Evolutionary conservation across 257 asterid species (phyloP).

Genomic region (Hygrophila difformis): DNA sequence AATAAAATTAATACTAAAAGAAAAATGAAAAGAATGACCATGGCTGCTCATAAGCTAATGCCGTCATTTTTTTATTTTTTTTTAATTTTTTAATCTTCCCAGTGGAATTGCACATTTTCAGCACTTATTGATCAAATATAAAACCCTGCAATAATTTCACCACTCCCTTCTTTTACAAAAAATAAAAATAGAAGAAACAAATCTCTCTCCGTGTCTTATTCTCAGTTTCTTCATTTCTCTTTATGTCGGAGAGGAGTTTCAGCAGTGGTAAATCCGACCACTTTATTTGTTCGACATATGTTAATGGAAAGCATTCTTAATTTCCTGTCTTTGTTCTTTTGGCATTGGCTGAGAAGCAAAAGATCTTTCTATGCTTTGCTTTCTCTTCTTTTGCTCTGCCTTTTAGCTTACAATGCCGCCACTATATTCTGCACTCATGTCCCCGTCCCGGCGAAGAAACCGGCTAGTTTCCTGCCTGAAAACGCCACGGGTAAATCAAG

Average conservation of each 20-base stretch:
- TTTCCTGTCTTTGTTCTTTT: conserved; percentile 25
- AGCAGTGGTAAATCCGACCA: neutral
- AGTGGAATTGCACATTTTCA: too few species aligned
- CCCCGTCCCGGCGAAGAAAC: conserved; percentile 31
- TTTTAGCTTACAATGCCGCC: conserved; percentile 57
- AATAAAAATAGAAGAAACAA: too few species aligned
- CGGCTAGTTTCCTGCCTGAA: conserved; percentile 33
- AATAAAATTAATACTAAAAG: too few species aligned
- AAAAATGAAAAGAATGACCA: too few species aligned
- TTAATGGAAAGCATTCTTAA: neutral
- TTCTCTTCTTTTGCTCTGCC: conserved; percentile 40
- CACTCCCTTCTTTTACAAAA: too few species aligned
- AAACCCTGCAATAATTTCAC: too few species aligned
- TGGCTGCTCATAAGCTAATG: too few species aligned
- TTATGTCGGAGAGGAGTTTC: neutral
- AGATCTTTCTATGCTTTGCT: conserved; percentile 48
- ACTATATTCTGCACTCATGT: conserved; percentile 43
- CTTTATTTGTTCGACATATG: too few species aligned
- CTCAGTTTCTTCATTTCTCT: neutral
- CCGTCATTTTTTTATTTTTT: too few species aligned
- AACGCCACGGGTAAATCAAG: conserved; percentile 45
- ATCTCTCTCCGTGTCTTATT: neutral
- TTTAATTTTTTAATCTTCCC: too few species aligned
- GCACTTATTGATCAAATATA: too few species aligned
- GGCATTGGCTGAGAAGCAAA: conserved; percentile 29